Evolutionary conservation across 2,329 filamentous ascomycete species (phyloP), one percentile per base, ranked within the genome.

Genomic region (Diaporthe batatas): DNA sequence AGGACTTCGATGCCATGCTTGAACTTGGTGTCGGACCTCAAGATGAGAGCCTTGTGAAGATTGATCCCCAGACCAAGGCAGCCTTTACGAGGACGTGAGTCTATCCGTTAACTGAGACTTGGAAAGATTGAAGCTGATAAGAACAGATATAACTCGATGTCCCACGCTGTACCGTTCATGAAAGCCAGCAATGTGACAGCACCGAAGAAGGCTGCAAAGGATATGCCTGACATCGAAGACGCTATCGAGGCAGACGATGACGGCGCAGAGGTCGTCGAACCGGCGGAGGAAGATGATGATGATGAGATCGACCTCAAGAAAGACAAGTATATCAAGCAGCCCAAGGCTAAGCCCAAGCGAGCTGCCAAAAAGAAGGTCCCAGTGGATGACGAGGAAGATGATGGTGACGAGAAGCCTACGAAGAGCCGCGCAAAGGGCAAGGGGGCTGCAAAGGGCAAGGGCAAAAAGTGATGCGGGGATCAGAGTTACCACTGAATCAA

Each of bases 301-400:
- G 93, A 94, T 21, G 93, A 95, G 69, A 84, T 91, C n/a, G 94
- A 97, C 80, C 82, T 98, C 68, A 94, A 93, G 79, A 97, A 96
- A 80, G 96, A 99, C 83, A 98, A 98, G 82, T 98, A 97, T 79
- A 95, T 98, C 81, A 97, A 96, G 82, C 89, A 93, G 80, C 94
- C 96, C 16, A 98, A 98, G 87, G 91, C 90, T 76, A 94, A 87
- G 86, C 73, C 84, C 76, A 65, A 80, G 79, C 36, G 78, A 79
- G 83, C 83, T 76, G 54, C 78, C 8, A 79, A 82, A n/a, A 86
- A 85, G 78, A 85, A 84, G 76, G 83, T 82, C 42, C 82, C 80
- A 55, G 83, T 84, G 16, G 86, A 85, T n/a, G 84, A 83, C 18
- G 86, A 85, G 0, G 86, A 85, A 1, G 86, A 84, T 18, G 85